Percentiles rank a stretch among this genome's conserved stretches.
Evolutionary conservation across 495 filamentous ascomycete species (phyloP).

Genomic region (Evernia prunastri): DNA sequence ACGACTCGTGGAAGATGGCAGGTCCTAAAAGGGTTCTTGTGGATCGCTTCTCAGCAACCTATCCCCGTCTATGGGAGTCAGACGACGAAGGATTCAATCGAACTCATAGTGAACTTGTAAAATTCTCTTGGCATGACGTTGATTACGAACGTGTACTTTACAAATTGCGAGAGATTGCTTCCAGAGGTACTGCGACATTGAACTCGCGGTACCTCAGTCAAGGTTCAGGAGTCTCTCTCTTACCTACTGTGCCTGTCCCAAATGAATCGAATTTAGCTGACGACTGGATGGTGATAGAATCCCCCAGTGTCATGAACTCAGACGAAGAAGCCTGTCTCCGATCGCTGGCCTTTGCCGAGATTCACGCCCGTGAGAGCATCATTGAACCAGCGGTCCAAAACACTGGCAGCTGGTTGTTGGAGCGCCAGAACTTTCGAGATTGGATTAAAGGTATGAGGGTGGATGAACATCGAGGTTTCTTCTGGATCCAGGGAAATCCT

Average conservation of each 20-base stretch:
- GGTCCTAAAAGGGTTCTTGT: neutral
- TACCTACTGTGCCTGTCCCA: neutral
- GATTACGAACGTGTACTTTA: neutral
- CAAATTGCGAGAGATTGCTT: neutral
- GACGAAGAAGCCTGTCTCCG: neutral
- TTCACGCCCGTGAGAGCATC: neutral
- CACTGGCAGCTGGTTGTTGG: slow-evolving; percentile 34
- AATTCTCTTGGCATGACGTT: neutral
- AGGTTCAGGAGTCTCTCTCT: neutral
- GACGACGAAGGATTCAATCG: neutral
- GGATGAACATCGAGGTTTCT: slow-evolving; percentile 32
- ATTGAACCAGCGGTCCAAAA: neutral
- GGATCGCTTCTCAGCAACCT: neutral
- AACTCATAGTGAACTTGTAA: slow-evolving; percentile 6
- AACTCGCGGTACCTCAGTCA: neutral
- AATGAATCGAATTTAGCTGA: neutral
- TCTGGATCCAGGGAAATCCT: slow-evolving; percentile 44
- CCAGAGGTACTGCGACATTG: neutral
- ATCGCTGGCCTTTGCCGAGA: neutral
- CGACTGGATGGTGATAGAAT: neutral
- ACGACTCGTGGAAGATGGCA: neutral
- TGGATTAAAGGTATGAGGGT: slow-evolving; percentile 31
- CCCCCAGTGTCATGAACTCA: neutral
- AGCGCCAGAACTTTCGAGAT: slow-evolving; percentile 27
- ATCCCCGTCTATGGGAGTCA: neutral